phyloP scores from a whole-genome alignment of 2,329 filamentous ascomycete species.

The Fusarium falciforme region DNA sequence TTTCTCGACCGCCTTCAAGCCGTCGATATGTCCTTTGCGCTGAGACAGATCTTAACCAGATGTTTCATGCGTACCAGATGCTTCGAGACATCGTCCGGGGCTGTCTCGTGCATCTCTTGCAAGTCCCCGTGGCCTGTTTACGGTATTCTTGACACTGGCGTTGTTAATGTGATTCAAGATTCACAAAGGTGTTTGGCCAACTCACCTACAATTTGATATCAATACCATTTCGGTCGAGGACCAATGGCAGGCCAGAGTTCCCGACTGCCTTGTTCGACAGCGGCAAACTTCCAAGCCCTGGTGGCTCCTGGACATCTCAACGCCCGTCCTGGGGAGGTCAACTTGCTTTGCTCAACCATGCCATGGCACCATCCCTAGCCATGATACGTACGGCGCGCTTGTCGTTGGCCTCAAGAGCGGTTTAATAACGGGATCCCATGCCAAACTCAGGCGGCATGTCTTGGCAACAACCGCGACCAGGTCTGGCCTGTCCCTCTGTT shows the following conservation, averaged over 20 bases:
- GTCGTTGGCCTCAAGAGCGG: conserved; percentile 11
- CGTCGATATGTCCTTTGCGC: neutral
- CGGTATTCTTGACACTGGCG: neutral
- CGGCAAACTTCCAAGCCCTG: neutral
- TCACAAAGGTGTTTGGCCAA: conserved; percentile 1
- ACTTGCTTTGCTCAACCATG: conserved; percentile 26
- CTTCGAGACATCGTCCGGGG: neutral
- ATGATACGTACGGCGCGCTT: conserved; percentile 8
- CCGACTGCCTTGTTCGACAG: conserved; percentile 8
- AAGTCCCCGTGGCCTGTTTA: neutral
- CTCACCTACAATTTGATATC: neutral
- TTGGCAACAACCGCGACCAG: conserved; percentile 34
- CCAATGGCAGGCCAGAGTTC: conserved; percentile 4
- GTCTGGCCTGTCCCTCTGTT: conserved; percentile 25
- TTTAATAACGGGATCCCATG: conserved; percentile 23
- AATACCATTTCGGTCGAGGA: neutral
- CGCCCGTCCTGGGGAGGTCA: conserved; percentile 4
- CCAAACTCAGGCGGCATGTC: conserved; percentile 22
- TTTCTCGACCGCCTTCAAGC: conserved; percentile 12
- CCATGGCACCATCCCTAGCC: conserved; percentile 19
- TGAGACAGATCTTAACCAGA: conserved; percentile 15
- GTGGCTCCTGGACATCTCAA: neutral
- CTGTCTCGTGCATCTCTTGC: neutral
- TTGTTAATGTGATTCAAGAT: neutral
- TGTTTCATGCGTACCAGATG: conserved; percentile 5